These are phyloP conservation scores for Myriosclerotinia scirpicola DNA, from an alignment of 2,329 filamentous ascomycete genomes.

Conservation along the genomic window DNA sequence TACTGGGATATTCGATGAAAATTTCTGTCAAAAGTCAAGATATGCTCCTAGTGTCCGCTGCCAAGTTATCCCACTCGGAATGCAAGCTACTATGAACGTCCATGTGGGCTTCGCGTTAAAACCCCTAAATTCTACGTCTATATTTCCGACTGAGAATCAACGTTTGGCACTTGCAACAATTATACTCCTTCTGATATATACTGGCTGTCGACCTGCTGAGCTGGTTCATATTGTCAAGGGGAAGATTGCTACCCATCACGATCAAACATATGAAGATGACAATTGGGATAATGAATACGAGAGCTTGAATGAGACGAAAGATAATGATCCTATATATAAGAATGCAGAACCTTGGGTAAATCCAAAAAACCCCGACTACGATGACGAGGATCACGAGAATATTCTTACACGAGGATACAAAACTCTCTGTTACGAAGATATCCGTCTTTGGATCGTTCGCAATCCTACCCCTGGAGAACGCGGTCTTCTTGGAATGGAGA, in stretches of 20 bases:
- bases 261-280: constrained; percentile 6
- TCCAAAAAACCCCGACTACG: not conserved
- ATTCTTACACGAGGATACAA: constrained; percentile 15
- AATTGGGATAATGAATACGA: constrained; percentile 10
- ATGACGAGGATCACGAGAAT: not conserved
- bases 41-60: too few species aligned
- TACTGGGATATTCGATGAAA: too few species aligned
- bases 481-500: constrained; percentile 29
- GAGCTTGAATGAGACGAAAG: not conserved
- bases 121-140: not conserved
- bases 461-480: constrained; percentile 23
- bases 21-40: too few species aligned
- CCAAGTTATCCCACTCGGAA: too few species aligned
- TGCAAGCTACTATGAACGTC: too few species aligned
- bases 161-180: not conserved
- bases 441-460: constrained; percentile 22
- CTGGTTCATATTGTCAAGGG: not conserved
- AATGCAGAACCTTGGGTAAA: not conserved
- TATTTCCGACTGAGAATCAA: constrained; percentile 8
- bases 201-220: constrained; percentile 6
- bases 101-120: too few species aligned
- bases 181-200: not conserved
- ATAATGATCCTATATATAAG: not conserved
- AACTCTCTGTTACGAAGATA: constrained; percentile 23
- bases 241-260: not conserved